Evolutionary conservation across 331 rosid genomes (phyloP).

Genomic region (Rosa hybrid): DNA sequence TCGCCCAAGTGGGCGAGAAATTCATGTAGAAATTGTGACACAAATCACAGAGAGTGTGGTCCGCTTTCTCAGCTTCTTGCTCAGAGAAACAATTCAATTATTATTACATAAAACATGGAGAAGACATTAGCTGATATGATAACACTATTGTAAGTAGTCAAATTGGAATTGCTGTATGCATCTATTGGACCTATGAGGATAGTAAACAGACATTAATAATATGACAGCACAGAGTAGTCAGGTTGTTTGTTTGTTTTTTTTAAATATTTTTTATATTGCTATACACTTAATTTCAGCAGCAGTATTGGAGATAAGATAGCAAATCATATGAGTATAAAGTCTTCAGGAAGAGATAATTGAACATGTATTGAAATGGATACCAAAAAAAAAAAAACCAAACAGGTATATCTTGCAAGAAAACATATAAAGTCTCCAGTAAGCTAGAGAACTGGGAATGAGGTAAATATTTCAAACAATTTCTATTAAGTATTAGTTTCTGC

Average conservation of each 20-base stretch:
- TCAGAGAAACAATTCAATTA: background rate
- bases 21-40: background rate
- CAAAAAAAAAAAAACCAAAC: too few relatives aligned
- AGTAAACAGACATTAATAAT: background rate
- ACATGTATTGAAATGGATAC: too few relatives aligned
- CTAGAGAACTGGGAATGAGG: too few relatives aligned
- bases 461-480: too few relatives aligned
- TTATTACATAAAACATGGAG: background rate
- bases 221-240: background rate
- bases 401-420: too few relatives aligned
- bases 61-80: background rate
- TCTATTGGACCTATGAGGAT: background rate
- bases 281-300: background rate
- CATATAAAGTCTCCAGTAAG: too few relatives aligned
- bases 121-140: background rate
- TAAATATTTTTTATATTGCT: too few relatives aligned
- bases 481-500: too few relatives aligned
- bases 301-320: background rate
- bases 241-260: background rate
- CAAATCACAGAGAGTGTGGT: background rate
- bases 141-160: background rate
- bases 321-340: background rate
- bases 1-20: background rate
- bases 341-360: background rate
- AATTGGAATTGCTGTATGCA: background rate